phyloP scores from a whole-genome alignment of 495 filamentous ascomycete species.

The Hypoxylon trugodes region DNA sequence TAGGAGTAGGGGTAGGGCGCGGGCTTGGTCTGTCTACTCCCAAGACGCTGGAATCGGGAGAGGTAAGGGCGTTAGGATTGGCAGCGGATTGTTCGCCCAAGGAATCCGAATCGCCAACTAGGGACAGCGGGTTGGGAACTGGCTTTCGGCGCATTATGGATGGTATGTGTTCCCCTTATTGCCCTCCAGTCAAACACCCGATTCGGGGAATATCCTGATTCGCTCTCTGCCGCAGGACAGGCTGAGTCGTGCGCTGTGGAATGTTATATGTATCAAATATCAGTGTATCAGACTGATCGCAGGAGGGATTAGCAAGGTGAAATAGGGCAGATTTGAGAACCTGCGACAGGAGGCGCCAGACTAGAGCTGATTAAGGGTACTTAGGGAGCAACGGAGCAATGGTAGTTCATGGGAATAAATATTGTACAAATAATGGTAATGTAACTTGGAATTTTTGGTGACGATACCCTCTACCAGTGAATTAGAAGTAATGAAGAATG shows the following conservation, averaged over 20 bases:
- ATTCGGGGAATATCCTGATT: conserved; percentile 48
- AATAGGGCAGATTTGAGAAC: conserved; percentile 22
- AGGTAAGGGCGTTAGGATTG: conserved; percentile 35
- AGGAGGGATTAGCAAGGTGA: conserved; percentile 30
- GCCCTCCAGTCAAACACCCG: conserved; percentile 34
- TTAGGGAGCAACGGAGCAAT: neutral
- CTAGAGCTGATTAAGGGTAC: conserved; percentile 25
- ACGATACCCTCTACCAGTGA: conserved; percentile 13
- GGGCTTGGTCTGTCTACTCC: conserved; percentile 38
- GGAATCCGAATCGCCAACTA: conserved; percentile 48
- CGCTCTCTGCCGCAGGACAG: conserved; percentile 47
- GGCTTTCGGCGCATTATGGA: conserved; percentile 62
- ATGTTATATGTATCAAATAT: conserved; percentile 43
- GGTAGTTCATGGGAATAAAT: conserved; percentile 5
- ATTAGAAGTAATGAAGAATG: too few species aligned
- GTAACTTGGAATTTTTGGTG: conserved; percentile 6
- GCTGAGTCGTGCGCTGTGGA: conserved; percentile 48
- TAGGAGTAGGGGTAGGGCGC: conserved; percentile 40
- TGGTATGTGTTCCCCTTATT: conserved; percentile 38
- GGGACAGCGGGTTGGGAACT: conserved; percentile 61
- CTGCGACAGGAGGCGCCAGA: conserved; percentile 34
- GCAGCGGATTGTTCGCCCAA: conserved; percentile 44
- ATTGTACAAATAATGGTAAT: conserved; percentile 24
- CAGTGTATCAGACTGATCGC: conserved; percentile 38
- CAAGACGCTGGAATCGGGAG: conserved; percentile 29